Base-by-base conservation (phyloP, 2,329 filamentous ascomycete genomes). In the Bertia moriformis region DNA sequence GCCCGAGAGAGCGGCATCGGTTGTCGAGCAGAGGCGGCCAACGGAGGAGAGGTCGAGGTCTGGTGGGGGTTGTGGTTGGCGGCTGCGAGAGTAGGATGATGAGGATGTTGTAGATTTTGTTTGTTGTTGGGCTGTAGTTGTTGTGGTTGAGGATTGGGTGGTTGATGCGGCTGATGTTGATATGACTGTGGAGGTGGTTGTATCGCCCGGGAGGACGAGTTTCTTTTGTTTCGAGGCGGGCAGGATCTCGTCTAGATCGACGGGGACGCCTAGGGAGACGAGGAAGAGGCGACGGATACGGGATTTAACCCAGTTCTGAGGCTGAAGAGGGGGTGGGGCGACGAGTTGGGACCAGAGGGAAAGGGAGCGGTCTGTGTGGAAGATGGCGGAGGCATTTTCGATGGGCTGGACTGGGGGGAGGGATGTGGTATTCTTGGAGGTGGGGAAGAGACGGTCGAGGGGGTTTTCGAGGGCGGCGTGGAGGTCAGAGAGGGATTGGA, bases 181-280 rank as follows among this genome's bases (percentile, higher is more conserved):
- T n/a, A 29, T 10, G n/a, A 10, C n/a, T 10, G n/a, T 29, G 15
- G 32, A 35, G 22, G 22, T 7, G 22, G 22, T 10, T 27, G 7
- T 27, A n/a, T 7, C 7, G 22, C 22, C 22, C 7, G 32, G 32
- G 15, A 35, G 32, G 10, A 35, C 32, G 15, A 35, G 32, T 56
- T 96, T 96, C 70, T 96, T 96, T 57, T 98, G 91, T 59, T 96
- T 96, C 12, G 85, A 93, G 0, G 89, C 88, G 0, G 91, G 91
- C 4, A 98, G 73, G 40, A 98, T 96, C 62, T 98, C 91, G 58
- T 98, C 91, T 0, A 98, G 70, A 51, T 98, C 91, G 35, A 98
- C 86, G 1, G 91, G 91, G 0, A 98, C 91, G 14, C 91, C 91
- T 0, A 98, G 73, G 1, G 88, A 95, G 40, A 98, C 88, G 32